These are phyloP conservation scores for Alternaria gansuensis DNA, from an alignment of 2,329 filamentous ascomycete genomes.

Conservation along the genomic window DNA sequence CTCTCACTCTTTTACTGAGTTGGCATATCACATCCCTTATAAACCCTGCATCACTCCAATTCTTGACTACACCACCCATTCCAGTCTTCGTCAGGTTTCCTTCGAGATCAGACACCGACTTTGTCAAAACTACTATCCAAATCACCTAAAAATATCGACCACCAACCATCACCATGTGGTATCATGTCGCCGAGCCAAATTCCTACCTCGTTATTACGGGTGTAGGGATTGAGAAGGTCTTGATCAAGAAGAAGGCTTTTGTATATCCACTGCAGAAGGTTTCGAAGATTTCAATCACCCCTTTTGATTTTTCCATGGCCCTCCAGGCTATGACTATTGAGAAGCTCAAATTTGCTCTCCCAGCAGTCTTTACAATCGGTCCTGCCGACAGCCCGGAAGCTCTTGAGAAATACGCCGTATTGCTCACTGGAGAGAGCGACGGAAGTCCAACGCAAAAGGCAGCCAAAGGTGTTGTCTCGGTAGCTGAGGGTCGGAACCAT, in stretches of 20 bases:
- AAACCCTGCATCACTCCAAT: not conserved
- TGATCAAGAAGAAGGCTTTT: conserved; percentile 75
- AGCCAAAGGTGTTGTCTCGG: conserved; percentile 52
- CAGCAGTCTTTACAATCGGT: conserved; percentile 86
- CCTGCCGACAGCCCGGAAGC: conserved; percentile 75
- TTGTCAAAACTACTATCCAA: not conserved
- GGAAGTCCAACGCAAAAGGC: conserved; percentile 50
- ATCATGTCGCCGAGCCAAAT: conserved; percentile 76
- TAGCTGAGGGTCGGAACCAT: conserved; percentile 65
- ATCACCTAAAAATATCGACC: not conserved
- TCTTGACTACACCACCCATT: not conserved
- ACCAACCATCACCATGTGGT: conserved; percentile 55
- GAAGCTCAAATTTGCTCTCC: conserved; percentile 82
- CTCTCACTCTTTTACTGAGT: not conserved
- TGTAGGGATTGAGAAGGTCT: conserved; percentile 75
- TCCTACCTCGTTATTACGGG: conserved; percentile 90
- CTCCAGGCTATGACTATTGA: conserved; percentile 90
- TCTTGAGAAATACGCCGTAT: conserved; percentile 82
- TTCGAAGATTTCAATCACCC: conserved; percentile 67
- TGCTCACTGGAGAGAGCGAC: conserved; percentile 72
- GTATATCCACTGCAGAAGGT: conserved; percentile 53
- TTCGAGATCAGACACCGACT: not conserved
- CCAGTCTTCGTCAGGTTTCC: not conserved
- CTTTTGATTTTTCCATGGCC: conserved; percentile 83
- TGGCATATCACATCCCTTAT: not conserved